Percentiles rank a stretch among this genome's conserved stretches.
Conservation (phyloP, 2,329 filamentous ascomycete genomes). For the Fusarium sp. region DNA sequence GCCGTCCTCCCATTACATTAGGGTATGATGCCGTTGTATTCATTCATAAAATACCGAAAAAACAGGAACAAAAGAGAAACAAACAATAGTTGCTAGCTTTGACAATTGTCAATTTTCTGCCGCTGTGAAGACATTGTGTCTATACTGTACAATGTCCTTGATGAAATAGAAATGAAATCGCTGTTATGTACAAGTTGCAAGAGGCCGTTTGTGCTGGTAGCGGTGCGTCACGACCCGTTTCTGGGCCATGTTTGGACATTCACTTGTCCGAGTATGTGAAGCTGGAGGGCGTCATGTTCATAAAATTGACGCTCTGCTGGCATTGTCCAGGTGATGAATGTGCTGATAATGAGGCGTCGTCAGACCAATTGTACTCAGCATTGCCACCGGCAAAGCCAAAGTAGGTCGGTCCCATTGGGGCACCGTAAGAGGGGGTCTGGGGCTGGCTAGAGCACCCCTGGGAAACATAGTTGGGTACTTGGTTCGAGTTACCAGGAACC, state of each 20-base stretch:
- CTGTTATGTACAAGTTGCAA: constrained; percentile 25
- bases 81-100: constrained; percentile 17
- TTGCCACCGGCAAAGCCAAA: constrained; percentile 51
- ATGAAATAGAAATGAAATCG: constrained; percentile 10
- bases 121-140: constrained; percentile 5
- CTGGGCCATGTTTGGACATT: background rate
- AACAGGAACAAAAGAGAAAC: constrained; percentile 22
- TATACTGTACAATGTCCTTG: constrained; percentile 37
- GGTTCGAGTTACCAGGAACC: constrained; percentile 51
- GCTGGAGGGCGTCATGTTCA: constrained; percentile 48
- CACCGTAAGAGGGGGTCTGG: constrained; percentile 57
- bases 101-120: constrained; percentile 11
- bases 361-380: constrained; percentile 63
- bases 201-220: constrained; percentile 3
- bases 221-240: background rate
- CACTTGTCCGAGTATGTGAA: constrained; percentile 41
- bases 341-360: constrained; percentile 52
- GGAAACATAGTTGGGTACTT: constrained; percentile 57
- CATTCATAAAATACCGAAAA: constrained; percentile 33
- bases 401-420: constrained; percentile 55
- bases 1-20: constrained; percentile 44
- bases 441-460: constrained; percentile 55
- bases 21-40: constrained; percentile 39
- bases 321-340: constrained; percentile 48
- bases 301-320: constrained; percentile 47